Evolutionary conservation across 148 eudicot species (phyloP).

Genomic region (Polygonum maritimum): DNA sequence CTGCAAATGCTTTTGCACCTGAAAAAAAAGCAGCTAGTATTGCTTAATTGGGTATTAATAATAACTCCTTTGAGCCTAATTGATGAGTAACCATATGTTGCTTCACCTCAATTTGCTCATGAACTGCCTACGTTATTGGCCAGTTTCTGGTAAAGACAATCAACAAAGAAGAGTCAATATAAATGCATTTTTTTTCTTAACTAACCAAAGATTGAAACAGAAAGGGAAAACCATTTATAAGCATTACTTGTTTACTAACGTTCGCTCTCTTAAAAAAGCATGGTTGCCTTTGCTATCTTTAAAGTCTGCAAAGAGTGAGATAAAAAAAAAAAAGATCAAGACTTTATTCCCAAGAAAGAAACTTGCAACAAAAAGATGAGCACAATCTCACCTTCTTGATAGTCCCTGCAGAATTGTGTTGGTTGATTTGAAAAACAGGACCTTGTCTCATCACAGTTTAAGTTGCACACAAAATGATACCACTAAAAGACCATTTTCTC

Average conservation of each 20-base stretch:
- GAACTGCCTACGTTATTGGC: constrained; percentile 52
- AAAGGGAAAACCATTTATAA: constrained; percentile 17
- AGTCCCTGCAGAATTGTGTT: constrained; percentile 31
- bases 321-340: not conserved
- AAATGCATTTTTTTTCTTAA: not conserved
- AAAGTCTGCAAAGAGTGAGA: constrained; percentile 15
- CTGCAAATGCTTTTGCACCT: constrained; percentile 96
- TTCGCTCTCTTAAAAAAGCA: constrained; percentile 24
- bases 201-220: no score
- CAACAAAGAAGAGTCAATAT: not conserved
- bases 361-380: not conserved
- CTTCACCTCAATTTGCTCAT: constrained; percentile 76
- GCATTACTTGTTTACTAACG: constrained; percentile 59
- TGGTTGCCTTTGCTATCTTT: constrained; percentile 22
- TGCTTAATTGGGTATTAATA: not conserved
- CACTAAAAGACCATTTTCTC: no score
- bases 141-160: constrained; percentile 31
- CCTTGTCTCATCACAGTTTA: no score
- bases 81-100: not conserved
- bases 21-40: not conserved
- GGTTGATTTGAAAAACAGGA: no score
- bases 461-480: no score
- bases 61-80: not conserved
- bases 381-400: constrained; percentile 35
- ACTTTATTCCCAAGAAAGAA: not conserved